Conservation (phyloP, 257 asterid genomes). For the Ehretia macrophylla region DNA sequence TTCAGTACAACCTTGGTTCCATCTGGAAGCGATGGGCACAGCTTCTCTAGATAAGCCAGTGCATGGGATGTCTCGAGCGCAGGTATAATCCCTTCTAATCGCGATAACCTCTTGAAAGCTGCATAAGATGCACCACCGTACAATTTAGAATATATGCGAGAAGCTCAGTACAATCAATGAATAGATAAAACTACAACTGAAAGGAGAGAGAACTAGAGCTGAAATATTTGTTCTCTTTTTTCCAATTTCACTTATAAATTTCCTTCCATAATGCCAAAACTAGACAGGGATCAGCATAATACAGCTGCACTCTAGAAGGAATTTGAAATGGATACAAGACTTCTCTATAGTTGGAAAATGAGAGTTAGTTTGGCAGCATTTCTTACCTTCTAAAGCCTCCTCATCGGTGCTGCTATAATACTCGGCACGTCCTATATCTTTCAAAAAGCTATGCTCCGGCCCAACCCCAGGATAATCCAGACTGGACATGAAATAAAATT, state of each 20-base stretch:
- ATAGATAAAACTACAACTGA: too few relatives aligned
- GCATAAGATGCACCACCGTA: slow-evolving; percentile 24
- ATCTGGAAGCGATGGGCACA: slow-evolving; percentile 72
- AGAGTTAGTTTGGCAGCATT: slow-evolving; percentile 5
- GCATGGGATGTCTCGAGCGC: slow-evolving; percentile 98
- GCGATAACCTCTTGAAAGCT: slow-evolving; percentile 84
- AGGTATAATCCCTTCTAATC: slow-evolving; percentile 87
- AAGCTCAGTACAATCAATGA: neutral
- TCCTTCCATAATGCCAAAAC: too few relatives aligned
- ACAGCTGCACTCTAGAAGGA: too few relatives aligned
- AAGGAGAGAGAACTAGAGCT: too few relatives aligned
- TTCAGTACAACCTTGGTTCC: slow-evolving; percentile 75
- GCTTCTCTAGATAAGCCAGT: slow-evolving; percentile 73
- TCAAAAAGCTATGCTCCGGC: slow-evolving; percentile 94
- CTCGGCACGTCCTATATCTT: slow-evolving; percentile 86
- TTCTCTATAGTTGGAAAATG: neutral
- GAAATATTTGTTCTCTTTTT: too few relatives aligned
- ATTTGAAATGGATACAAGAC: too few relatives aligned
- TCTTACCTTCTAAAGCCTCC: slow-evolving; percentile 87
- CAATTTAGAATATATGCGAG: neutral
- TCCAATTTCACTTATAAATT: too few relatives aligned
- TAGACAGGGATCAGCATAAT: too few relatives aligned
- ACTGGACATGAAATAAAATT: slow-evolving; percentile 19
- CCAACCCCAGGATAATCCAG: slow-evolving; percentile 96
- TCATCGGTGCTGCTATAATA: slow-evolving; percentile 76